Evolutionary conservation across 2,329 filamentous ascomycete species (phyloP).

Genomic region (Fusarium chuoi): DNA sequence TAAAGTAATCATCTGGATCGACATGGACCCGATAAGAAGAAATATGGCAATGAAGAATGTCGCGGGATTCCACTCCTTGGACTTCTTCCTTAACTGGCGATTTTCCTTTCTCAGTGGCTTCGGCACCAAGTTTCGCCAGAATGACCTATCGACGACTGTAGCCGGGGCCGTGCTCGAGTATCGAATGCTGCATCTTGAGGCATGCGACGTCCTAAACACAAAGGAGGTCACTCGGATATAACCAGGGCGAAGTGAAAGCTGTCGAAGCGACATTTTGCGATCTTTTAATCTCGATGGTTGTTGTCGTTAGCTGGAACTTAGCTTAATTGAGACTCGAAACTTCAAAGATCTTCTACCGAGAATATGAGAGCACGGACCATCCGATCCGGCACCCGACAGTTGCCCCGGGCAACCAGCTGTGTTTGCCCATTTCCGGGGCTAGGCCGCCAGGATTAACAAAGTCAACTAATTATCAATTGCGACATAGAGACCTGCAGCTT

Average conservation of each 20-base stretch:
- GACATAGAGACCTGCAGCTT: conserved; percentile 34
- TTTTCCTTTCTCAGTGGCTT: conserved; percentile 67
- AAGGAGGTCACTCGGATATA: conserved; percentile 10
- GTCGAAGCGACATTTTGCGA: conserved; percentile 31
- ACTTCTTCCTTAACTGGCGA: conserved; percentile 54
- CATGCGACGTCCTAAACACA: background rate
- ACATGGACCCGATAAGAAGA: conserved; percentile 91
- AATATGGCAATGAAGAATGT: conserved; percentile 87
- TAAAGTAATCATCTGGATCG: conserved; percentile 89
- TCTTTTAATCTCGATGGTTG: background rate
- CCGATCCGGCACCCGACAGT: conserved; percentile 37
- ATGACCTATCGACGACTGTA: conserved; percentile 65
- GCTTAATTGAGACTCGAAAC: background rate
- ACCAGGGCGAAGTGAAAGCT: conserved; percentile 5
- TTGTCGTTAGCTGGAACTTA: conserved; percentile 3
- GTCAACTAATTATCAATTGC: conserved; percentile 20
- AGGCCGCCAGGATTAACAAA: conserved; percentile 4
- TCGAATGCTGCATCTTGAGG: conserved; percentile 34
- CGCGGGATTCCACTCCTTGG: conserved; percentile 80
- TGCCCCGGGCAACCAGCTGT: conserved; percentile 52
- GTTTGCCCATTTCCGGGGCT: conserved; percentile 44
- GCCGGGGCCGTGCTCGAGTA: conserved; percentile 55
- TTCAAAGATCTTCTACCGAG: conserved; percentile 34
- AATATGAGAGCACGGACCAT: conserved; percentile 39
- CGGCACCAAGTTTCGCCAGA: conserved; percentile 77